Evolutionary conservation across 768 basidiomycete genomes (phyloP).

Genomic region (Tubosaeta brunneosetosa): DNA sequence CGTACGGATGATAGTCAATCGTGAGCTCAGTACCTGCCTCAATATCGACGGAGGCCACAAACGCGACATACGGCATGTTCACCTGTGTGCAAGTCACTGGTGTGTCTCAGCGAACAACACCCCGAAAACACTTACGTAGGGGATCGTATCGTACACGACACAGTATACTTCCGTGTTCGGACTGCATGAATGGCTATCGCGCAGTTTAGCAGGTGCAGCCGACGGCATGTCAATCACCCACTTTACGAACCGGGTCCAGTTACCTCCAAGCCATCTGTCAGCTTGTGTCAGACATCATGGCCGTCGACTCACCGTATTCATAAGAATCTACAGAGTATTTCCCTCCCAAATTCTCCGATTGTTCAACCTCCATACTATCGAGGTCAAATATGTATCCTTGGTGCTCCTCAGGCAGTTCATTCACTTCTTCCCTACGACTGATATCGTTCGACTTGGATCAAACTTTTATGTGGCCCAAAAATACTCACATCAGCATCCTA

Average conservation of each 20-base stretch:
- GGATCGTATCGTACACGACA: conserved; percentile 59
- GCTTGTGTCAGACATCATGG: neutral
- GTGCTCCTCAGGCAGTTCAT: conserved; percentile 32
- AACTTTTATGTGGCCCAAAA: neutral
- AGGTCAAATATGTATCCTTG: conserved; percentile 58
- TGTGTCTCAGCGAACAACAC: neutral
- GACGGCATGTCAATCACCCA: conserved; percentile 26
- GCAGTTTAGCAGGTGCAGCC: conserved; percentile 3
- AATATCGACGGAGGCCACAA: conserved; percentile 48
- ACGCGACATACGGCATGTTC: conserved; percentile 60
- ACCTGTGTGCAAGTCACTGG: conserved; percentile 31
- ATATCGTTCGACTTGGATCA: neutral
- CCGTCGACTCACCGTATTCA: conserved; percentile 39
- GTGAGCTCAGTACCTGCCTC: conserved; percentile 52
- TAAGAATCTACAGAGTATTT: conserved; percentile 56
- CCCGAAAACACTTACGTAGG: conserved; percentile 36
- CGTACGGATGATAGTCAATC: conserved; percentile 58
- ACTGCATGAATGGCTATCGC: conserved; percentile 59
- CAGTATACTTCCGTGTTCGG: conserved; percentile 56
- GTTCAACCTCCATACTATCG: conserved; percentile 47
- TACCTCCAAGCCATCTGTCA: conserved; percentile 40
- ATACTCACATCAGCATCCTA: conserved; percentile 45
- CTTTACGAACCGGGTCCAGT: conserved; percentile 78
- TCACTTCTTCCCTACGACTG: conserved; percentile 44
- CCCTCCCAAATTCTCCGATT: conserved; percentile 29